Evolutionary conservation across 2,329 filamentous ascomycete species (phyloP).

Genomic region (Trichoderma cornu-damae): DNA sequence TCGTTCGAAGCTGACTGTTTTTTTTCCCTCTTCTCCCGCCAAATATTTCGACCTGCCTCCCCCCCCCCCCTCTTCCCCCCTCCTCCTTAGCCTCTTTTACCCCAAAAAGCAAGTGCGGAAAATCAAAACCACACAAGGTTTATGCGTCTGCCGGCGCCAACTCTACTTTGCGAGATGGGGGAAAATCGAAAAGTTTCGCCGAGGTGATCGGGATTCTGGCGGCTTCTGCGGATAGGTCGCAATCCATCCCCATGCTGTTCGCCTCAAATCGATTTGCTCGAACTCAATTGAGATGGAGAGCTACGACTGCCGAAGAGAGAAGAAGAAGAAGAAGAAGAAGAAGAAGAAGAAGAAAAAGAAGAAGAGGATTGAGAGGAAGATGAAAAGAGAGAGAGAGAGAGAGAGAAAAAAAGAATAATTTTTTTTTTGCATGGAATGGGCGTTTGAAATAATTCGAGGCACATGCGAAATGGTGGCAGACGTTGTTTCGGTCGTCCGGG

Average conservation of each 20-base stretch:
- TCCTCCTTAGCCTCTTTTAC: not conserved
- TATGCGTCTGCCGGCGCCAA: constrained; percentile 11
- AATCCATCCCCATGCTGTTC: not conserved
- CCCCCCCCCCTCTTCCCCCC: not conserved
- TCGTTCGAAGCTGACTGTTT: constrained; percentile 4
- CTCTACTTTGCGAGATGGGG: constrained; percentile 3
- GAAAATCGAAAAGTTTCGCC: constrained; percentile 6
- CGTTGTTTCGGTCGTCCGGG: too few relatives aligned
- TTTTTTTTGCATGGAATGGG: not conserved
- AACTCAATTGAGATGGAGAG: constrained; percentile 7
- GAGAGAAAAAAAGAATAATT: too few relatives aligned
- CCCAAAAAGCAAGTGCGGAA: constrained; percentile 16
- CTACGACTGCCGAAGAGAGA: constrained; percentile 1
- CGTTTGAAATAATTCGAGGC: too few relatives aligned
- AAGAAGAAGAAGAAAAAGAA: not conserved
- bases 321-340: not conserved
- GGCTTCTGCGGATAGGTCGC: constrained; percentile 9
- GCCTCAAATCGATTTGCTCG: not conserved
- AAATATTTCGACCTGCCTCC: not conserved
- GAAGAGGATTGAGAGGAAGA: not conserved
- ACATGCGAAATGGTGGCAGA: too few relatives aligned
- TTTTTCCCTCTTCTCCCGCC: not conserved
- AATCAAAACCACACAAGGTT: not conserved
- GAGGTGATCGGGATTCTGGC: constrained; percentile 6
- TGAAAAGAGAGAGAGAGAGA: not conserved